A percentile compares a stretch with the other conserved stretches of the same genome.
Evolutionary conservation across 129 eudicot species (phyloP).

Genomic region (Helichrysum umbraculigerum): DNA sequence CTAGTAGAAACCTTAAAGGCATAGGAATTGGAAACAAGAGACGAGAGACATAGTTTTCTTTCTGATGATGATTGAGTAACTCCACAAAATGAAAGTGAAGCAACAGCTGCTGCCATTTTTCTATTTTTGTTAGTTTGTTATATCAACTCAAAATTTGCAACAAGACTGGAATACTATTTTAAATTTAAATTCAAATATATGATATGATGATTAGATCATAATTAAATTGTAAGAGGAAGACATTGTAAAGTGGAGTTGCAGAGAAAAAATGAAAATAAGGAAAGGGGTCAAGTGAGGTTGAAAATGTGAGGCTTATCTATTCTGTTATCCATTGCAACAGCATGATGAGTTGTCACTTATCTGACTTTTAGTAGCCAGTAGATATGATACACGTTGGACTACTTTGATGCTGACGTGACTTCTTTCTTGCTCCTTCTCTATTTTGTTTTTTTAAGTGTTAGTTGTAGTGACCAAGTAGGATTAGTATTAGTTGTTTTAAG

Average conservation of each 20-base stretch:
- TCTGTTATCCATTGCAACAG: constrained; percentile 24
- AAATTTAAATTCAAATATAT: background rate
- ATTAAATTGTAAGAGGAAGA: background rate
- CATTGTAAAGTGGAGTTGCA: constrained; percentile 4
- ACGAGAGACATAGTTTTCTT: constrained; percentile 32
- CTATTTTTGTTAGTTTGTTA: background rate
- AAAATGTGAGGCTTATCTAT: constrained; percentile 46
- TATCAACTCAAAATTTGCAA: constrained; percentile 9
- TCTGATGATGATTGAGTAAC: constrained; percentile 54
- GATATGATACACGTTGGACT: constrained; percentile 25
- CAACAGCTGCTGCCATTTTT: constrained; percentile 54
- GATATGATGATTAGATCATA: background rate
- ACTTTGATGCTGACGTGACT: constrained; percentile 30
- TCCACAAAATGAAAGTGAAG: constrained; percentile 56
- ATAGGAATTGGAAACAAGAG: constrained; percentile 30
- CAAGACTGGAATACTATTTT: background rate
- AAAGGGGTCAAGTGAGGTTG: constrained; percentile 29
- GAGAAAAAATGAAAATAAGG: constrained; percentile 9
- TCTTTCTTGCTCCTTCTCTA: background rate
- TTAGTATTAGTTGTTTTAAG: no score
- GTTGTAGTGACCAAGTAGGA: no score
- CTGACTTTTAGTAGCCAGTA: constrained; percentile 33
- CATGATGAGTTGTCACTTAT: constrained; percentile 7
- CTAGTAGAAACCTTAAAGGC: constrained; percentile 44
- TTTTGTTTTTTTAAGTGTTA: no score